Base-by-base conservation (phyloP, 2,329 filamentous ascomycete species). In the Hypoxylon sp. region DNA sequence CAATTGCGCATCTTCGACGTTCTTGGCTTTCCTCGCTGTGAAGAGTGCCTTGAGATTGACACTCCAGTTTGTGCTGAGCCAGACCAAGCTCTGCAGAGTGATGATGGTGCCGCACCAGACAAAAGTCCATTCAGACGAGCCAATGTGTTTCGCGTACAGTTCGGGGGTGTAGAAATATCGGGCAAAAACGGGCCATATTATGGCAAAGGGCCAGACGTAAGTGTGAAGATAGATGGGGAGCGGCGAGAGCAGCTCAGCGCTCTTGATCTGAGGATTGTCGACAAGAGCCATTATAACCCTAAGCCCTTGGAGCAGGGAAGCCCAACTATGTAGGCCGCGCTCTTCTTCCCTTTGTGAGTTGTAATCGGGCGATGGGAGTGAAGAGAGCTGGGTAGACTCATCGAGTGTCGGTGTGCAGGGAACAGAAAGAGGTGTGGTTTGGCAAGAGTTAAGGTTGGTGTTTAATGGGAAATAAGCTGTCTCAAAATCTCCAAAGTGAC, bases 21-120 rank as follows among this genome's bases (percentile, higher is more conserved):
- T 87, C 64, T 84, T 86, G 58, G 90, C 92, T 70, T 85, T 87
- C 58, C 85, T 90, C 1, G 94, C 88, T 11, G 92, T 98, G 79
- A 98, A 97, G 65, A 89, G 80, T 20, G 91, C 91, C 75, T 89
- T 88, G 68, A 98, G 83, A 76, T 94, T 90, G 77, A 99, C 93
- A 76, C 93, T 98, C 96, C 96, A 99, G 82, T 98, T 93, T 48
- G 96, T 99, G 82, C 92, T 95, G 67, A 99, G 86, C 95, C 96
- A 99, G 72, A 93, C 82, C 69, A 99, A 85, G 69, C 92, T 89
- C 82, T 99, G 96, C 60, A 91, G 75, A 9, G 94, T 97, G 78
- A 96, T 85, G 76, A 99, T 97, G 71, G 89, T 86, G 74, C 92
- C 95, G 70, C 91, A 87, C 89, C 93, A 99, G 68, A 99, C 93